A percentile compares a stretch with the other conserved stretches of the same genome.
Conservation (phyloP, 2,329 filamentous ascomycete species). For the Phoma sp. region DNA sequence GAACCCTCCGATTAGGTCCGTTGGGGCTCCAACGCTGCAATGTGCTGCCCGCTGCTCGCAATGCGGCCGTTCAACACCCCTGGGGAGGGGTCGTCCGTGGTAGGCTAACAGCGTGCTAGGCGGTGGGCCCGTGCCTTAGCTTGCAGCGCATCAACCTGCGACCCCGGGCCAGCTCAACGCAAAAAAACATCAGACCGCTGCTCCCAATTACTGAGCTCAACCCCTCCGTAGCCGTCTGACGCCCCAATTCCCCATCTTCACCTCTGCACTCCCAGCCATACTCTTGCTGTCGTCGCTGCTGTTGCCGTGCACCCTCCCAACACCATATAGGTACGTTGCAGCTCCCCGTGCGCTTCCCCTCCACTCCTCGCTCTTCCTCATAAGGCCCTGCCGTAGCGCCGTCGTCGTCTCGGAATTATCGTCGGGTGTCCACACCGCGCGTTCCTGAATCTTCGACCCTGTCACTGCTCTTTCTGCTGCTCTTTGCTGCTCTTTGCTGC, state of each 20-base stretch:
- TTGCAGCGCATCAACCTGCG: slow-evolving; percentile 30
- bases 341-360: slow-evolving; percentile 29
- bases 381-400: slow-evolving; percentile 19
- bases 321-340: slow-evolving; percentile 47
- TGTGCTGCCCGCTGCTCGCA: not conserved
- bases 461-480: slow-evolving; percentile 21
- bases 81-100: slow-evolving; percentile 8
- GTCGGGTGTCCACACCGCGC: slow-evolving; percentile 24
- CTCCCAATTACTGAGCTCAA: slow-evolving; percentile 22
- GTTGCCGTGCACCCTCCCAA: slow-evolving; percentile 23
- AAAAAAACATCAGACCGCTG: slow-evolving; percentile 49
- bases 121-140: slow-evolving; percentile 22
- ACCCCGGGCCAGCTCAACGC: slow-evolving; percentile 38
- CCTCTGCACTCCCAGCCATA: slow-evolving; percentile 6
- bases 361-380: slow-evolving; percentile 23
- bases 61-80: not conserved
- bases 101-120: not conserved
- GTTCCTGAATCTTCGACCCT: slow-evolving; percentile 20
- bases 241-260: slow-evolving; percentile 22
- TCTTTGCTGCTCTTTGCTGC: too few species aligned
- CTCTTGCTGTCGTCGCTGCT: not conserved
- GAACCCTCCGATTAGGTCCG: not conserved
- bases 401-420: slow-evolving; percentile 24
- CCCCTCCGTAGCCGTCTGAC: slow-evolving; percentile 32
- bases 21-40: not conserved